phyloP scores from a whole-genome alignment of 495 filamentous ascomycete genomes.

The Xylaria flabelliformis region DNA sequence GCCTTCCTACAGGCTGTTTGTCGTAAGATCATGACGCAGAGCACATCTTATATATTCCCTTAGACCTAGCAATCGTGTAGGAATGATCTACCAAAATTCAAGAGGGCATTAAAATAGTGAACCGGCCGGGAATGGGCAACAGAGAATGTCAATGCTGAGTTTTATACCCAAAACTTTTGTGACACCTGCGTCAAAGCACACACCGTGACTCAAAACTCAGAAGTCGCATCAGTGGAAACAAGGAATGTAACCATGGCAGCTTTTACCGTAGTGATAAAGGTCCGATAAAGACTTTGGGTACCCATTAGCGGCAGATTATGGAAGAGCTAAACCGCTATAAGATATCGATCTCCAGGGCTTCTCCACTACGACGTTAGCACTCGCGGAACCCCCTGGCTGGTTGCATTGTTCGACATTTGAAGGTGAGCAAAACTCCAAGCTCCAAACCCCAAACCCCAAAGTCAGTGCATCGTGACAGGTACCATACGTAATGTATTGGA shows the following conservation, averaged over 20 bases:
- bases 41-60: slow-evolving; percentile 31
- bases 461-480: neutral
- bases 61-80: slow-evolving; percentile 20
- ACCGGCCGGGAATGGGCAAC: neutral
- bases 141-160: neutral
- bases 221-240: slow-evolving; percentile 1
- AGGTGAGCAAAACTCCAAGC: neutral
- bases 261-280: slow-evolving; percentile 3
- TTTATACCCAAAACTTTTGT: slow-evolving; percentile 19
- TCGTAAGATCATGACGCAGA: slow-evolving; percentile 41
- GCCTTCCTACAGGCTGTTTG: slow-evolving; percentile 41
- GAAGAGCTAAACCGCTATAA: slow-evolving; percentile 3
- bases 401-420: neutral
- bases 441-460: neutral
- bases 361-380: neutral
- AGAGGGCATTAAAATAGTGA: neutral
- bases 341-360: neutral
- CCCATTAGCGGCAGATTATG: neutral
- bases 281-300: neutral
- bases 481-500: slow-evolving; percentile 3
- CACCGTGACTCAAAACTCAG: slow-evolving; percentile 24
- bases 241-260: slow-evolving; percentile 7
- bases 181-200: slow-evolving; percentile 13
- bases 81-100: neutral
- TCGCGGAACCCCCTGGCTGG: neutral